Percentiles rank a stretch among this genome's conserved stretches.
Evolutionary conservation across 176 grass and related monocot genomes (phyloP).

Genomic region (Melocanna baccifera): DNA sequence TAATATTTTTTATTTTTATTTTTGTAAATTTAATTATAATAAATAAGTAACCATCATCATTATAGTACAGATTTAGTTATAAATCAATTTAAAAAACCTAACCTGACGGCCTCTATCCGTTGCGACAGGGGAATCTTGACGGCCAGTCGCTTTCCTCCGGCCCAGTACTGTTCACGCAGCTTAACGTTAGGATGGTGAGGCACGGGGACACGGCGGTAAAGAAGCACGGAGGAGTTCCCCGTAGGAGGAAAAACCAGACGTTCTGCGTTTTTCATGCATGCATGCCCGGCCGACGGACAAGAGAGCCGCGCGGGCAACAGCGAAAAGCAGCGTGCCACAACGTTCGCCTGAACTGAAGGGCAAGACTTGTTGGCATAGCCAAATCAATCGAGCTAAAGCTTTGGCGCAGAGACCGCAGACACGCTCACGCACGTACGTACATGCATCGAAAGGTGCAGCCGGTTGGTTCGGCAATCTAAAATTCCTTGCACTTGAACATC

Average conservation of each 20-base stretch:
- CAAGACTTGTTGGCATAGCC: neutral
- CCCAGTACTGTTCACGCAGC: neutral
- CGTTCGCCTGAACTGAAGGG: neutral
- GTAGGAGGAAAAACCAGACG: neutral
- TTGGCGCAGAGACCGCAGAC: neutral
- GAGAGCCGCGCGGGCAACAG: neutral
- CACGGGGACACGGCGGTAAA: conserved; percentile 28
- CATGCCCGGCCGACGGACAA: neutral
- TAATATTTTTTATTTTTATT: too few species aligned
- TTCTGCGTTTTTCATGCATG: neutral
- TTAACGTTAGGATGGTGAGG: conserved; percentile 6
- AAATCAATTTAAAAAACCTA: too few species aligned
- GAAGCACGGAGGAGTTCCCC: neutral
- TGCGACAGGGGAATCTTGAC: neutral
- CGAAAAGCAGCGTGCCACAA: neutral
- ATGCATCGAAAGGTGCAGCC: neutral
- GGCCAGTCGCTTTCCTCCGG: conserved; percentile 30
- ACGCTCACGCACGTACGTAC: neutral
- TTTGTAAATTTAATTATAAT: too few species aligned
- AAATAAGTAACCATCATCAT: too few species aligned
- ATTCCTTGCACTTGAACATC: neutral
- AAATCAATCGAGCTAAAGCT: neutral
- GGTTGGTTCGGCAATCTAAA: neutral
- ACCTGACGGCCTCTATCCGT: too few species aligned
- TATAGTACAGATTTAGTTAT: too few species aligned